Evolutionary conservation across 73 alveolate genomes (phyloP), one percentile per base, ranked within the genome.

Genomic region (Paramecium caudatum): DNA sequence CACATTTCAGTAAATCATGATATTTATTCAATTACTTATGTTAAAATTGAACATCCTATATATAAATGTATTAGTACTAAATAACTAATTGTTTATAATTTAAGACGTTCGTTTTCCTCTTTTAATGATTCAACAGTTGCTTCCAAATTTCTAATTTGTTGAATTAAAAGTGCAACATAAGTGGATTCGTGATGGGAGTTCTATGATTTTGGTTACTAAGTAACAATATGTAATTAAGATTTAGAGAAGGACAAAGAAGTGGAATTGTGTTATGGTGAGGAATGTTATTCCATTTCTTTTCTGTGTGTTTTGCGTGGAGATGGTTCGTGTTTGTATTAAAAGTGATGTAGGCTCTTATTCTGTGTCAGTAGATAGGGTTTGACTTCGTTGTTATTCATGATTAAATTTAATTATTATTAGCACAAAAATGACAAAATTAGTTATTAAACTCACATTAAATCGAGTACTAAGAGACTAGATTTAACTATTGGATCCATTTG

Each of bases 401-500:
- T 27, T 55, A 55, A 55, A 55, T 55, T 55, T 55, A 55, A 27
- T 55, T 27, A 27, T 27, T 55, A 55, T 27, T 55, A n/a, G n/a
- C n/a, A n/a, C 23, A 55, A 55, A 55, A 55, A 55, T 27, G 9
- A 55, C 32, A 55, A 55, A 55, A 55, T 27, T 55, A 27, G 80
- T 55, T 27, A 55, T 55, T 43, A 55, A 55, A 55, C 23, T 55
- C 30, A 10, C 23, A 27, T 43, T 9, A 55, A 23, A 55, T 55
- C 80, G 13, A 55, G n/a, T 2, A 55, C 80, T 21, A 55, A 55
- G 30, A 55, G 41, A 9, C 80, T 55, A 2, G 80, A 55, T 55
- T 55, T 55, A 55, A 55, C 80, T 1, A 55, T 55, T 55, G 80
- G 80, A 55, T 55, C 80, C 10, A 55, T 55, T 55, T 55, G 46